These are phyloP conservation scores for Saccharomyces hybrid DNA, from an alignment of 1,139 yeast species.

Conservation along the genomic window DNA sequence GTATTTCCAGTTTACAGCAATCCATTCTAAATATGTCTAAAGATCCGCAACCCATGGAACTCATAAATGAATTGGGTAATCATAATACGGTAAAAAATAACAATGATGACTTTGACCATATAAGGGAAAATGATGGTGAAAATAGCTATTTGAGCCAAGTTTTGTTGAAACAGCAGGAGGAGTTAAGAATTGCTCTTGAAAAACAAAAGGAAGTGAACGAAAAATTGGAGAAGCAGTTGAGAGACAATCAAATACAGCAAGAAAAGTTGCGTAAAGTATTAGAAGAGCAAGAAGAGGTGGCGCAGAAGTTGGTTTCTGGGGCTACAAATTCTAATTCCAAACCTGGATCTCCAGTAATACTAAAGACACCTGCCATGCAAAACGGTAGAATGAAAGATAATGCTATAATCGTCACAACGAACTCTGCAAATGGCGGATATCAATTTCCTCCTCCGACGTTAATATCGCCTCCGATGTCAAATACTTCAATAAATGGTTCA, in stretches of 20 bases:
- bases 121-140: background rate
- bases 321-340: slow-evolving; percentile 3
- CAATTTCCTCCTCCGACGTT: slow-evolving; percentile 29
- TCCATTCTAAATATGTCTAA: slow-evolving; percentile 3
- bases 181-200: slow-evolving; percentile 25
- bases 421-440: slow-evolving; percentile 27
- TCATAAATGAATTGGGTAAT: background rate
- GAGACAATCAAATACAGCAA: slow-evolving; percentile 24
- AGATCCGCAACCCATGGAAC: slow-evolving; percentile 1
- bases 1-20: slow-evolving; percentile 22
- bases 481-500: slow-evolving; percentile 23
- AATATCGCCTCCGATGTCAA: slow-evolving; percentile 17
- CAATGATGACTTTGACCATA: slow-evolving; percentile 1
- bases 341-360: background rate
- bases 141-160: slow-evolving; percentile 14
- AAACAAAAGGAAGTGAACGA: slow-evolving; percentile 28
- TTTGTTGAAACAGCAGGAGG: slow-evolving; percentile 27
- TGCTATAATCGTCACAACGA: slow-evolving; percentile 23
- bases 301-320: slow-evolving; percentile 13
- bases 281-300: slow-evolving; percentile 19
- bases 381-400: slow-evolving; percentile 4
- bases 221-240: slow-evolving; percentile 25
- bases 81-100: background rate
- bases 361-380: slow-evolving; percentile 1
- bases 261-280: slow-evolving; percentile 22